These are phyloP conservation scores for Posidonia oceanica DNA, from an alignment of 116 monocot genomes.

Conservation along the genomic window DNA sequence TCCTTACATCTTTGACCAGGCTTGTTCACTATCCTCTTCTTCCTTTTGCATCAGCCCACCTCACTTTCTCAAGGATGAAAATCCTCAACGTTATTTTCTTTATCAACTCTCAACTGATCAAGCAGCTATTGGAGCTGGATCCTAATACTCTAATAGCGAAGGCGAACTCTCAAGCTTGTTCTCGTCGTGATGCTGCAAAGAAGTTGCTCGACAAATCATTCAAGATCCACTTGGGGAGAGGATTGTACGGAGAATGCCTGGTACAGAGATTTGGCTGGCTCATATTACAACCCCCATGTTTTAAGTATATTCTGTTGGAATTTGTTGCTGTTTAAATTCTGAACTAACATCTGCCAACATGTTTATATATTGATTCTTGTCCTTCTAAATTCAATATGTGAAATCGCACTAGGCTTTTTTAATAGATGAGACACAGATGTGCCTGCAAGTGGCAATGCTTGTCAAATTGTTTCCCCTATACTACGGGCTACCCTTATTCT, in stretches of 20 bases:
- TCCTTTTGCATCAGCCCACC: too few species aligned
- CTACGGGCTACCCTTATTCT: too few species aligned
- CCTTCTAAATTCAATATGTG: too few species aligned
- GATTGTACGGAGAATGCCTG: slow-evolving; percentile 80
- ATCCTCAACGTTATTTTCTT: background rate
- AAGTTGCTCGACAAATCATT: slow-evolving; percentile 43
- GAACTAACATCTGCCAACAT: too few species aligned
- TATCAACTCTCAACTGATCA: background rate
- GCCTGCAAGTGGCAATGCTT: too few species aligned
- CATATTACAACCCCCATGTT: too few species aligned
- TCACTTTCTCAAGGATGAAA: background rate
- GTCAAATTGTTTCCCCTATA: too few species aligned
- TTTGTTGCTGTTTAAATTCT: too few species aligned
- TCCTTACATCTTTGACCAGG: slow-evolving; percentile 74
- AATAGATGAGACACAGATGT: too few species aligned
- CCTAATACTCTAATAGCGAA: slow-evolving; percentile 33
- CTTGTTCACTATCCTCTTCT: slow-evolving; percentile 7
- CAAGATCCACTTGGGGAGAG: slow-evolving; percentile 74
- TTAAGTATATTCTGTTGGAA: background rate
- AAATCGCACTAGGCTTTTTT: too few species aligned
- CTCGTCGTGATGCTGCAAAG: slow-evolving; percentile 36
- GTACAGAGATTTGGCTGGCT: slow-evolving; percentile 15
- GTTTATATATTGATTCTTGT: too few species aligned
- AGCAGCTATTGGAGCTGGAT: slow-evolving; percentile 60
- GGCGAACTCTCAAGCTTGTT: slow-evolving; percentile 30